Evolutionary conservation across 371 early-diverging fungal genomes (phyloP).

Genomic region (Mortierella sp.): DNA sequence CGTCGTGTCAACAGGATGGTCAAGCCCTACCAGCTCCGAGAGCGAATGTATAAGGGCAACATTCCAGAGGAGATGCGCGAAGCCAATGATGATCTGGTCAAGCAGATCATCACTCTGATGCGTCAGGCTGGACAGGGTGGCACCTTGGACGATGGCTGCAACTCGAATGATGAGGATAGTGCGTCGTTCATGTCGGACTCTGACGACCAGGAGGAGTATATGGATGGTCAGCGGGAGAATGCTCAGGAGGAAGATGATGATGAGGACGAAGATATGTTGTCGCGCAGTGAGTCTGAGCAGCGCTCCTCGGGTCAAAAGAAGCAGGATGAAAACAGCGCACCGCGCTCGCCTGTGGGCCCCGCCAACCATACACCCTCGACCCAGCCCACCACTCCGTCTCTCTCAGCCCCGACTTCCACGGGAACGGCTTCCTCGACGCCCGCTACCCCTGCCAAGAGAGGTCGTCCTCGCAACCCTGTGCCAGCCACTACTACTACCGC

Average conservation of each 20-base stretch:
- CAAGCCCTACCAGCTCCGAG: constrained; percentile 49
- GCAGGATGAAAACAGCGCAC: constrained; percentile 11
- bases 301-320: constrained; percentile 10
- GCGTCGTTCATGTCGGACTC: constrained; percentile 26
- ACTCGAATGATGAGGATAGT: constrained; percentile 46
- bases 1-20: constrained; percentile 55
- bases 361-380: constrained; percentile 22
- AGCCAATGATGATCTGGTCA: constrained; percentile 49
- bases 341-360: constrained; percentile 16
- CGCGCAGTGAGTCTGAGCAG: constrained; percentile 34
- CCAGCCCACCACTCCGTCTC: constrained; percentile 24
- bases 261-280: constrained; percentile 35
- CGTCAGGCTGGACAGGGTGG: constrained; percentile 29
- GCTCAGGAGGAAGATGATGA: constrained; percentile 38
- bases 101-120: constrained; percentile 55
- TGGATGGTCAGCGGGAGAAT: constrained; percentile 4
- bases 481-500: not conserved
- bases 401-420: constrained; percentile 15
- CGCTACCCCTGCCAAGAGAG: constrained; percentile 44
- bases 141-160: constrained; percentile 28
- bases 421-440: constrained; percentile 20
- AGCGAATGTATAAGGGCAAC: constrained; percentile 54
- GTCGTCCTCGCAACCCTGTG: constrained; percentile 41
- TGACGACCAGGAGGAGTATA: constrained; percentile 23
- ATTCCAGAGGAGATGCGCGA: constrained; percentile 55